Conservation (phyloP, 1,284 basidiomycete species). For the Apiotrichum mycotoxinovorans region DNA sequence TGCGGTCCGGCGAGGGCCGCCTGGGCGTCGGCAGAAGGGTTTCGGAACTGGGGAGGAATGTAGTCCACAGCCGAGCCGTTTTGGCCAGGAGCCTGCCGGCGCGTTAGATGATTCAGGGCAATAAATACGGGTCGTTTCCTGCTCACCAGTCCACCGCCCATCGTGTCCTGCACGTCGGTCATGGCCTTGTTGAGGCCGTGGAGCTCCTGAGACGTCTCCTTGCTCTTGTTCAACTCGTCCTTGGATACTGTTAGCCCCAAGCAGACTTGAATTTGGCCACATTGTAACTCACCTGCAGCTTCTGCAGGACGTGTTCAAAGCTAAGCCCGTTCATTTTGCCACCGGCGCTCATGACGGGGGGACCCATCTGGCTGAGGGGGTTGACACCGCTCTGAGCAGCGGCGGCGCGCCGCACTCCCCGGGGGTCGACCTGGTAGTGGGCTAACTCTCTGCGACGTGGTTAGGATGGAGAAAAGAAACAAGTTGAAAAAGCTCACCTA, state of each 20-base stretch:
- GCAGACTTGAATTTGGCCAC: too few relatives aligned
- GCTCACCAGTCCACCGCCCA: constrained; percentile 76
- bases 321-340: constrained; percentile 49
- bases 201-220: constrained; percentile 88
- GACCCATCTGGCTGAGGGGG: constrained; percentile 27
- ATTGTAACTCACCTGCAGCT: constrained; percentile 48
- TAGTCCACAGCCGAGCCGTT: constrained; percentile 45
- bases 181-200: constrained; percentile 75
- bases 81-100: constrained; percentile 53
- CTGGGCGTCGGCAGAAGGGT: constrained; percentile 41
- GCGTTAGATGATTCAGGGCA: neutral
- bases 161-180: constrained; percentile 85
- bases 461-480: neutral
- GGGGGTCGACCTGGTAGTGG: constrained; percentile 40
- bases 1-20: constrained; percentile 47
- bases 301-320: constrained; percentile 54
- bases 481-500: constrained; percentile 27
- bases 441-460: constrained; percentile 43
- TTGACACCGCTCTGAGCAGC: constrained; percentile 13
- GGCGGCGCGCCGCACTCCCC: constrained; percentile 18
- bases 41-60: constrained; percentile 47
- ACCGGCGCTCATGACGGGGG: constrained; percentile 42
- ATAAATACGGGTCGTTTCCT: neutral
- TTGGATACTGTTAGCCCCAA: too few relatives aligned
- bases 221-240: constrained; percentile 86